A percentile compares a stretch with the other conserved stretches of the same genome.
Conservation (phyloP, 2,329 filamentous ascomycete genomes). For the Aureobasidium sp. region DNA sequence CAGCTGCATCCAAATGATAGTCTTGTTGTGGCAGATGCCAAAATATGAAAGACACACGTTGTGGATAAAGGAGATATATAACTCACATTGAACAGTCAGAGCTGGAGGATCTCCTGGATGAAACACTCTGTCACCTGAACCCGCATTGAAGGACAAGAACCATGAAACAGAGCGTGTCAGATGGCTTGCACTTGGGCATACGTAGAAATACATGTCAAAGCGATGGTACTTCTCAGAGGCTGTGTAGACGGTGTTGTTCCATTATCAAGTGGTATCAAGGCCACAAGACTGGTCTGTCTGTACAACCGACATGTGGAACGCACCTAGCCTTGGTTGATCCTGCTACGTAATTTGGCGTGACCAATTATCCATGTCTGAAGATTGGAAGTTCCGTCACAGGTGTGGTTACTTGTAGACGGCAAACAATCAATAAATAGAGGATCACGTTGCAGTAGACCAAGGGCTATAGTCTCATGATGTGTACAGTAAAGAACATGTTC, state of each 20-base stretch:
- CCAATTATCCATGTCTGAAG: background rate
- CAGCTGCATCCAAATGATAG: background rate
- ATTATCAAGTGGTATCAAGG: background rate
- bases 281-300: background rate
- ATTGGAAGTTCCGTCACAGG: background rate
- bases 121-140: too few species aligned
- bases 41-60: background rate
- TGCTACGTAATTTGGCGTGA: background rate
- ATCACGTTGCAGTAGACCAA: background rate
- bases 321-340: background rate
- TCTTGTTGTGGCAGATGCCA: background rate
- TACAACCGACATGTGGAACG: background rate
- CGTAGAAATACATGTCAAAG: background rate
- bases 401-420: background rate
- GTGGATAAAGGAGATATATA: background rate
- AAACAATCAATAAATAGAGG: background rate
- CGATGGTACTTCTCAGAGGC: background rate
- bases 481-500: background rate
- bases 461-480: background rate
- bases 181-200: background rate
- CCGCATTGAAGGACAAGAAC: background rate
- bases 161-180: background rate
- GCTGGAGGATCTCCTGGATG: background rate
- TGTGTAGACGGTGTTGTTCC: background rate
- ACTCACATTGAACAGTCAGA: background rate